phyloP scores from a whole-genome alignment of 331 rosid species.

The Malus hybrid region DNA sequence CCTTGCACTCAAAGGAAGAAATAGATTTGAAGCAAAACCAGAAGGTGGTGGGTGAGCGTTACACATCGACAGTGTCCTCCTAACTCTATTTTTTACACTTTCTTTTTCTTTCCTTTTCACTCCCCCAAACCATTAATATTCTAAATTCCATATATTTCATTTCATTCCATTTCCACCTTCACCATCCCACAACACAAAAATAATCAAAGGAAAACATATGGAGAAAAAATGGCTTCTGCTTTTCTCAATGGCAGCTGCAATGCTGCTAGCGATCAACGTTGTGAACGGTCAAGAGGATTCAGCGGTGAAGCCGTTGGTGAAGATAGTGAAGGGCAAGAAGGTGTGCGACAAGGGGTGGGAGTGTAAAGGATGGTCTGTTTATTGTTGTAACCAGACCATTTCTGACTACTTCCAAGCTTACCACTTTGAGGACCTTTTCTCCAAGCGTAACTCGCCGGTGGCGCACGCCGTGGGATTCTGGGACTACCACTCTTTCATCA shows the following conservation, averaged over 20 bases:
- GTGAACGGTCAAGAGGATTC: slow-evolving; percentile 27
- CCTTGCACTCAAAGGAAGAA: slow-evolving; percentile 43
- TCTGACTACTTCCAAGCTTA: slow-evolving; percentile 73
- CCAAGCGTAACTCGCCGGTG: slow-evolving; percentile 69
- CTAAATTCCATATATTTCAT: neutral
- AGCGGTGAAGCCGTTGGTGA: slow-evolving; percentile 73
- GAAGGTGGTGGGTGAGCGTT: neutral
- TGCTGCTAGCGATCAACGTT: neutral
- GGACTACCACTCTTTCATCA: slow-evolving; percentile 81
- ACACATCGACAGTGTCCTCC: slow-evolving; percentile 31
- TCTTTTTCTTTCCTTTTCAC: slow-evolving; percentile 69
- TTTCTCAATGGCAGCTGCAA: slow-evolving; percentile 20
- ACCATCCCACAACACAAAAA: slow-evolving; percentile 4
- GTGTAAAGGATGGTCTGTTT: slow-evolving; percentile 63
- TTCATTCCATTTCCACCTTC: slow-evolving; percentile 9
- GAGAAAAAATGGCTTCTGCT: slow-evolving; percentile 37
- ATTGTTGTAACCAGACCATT: slow-evolving; percentile 78
- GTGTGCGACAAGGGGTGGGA: slow-evolving; percentile 91
- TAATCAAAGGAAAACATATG: slow-evolving; percentile 24
- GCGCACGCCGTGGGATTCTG: slow-evolving; percentile 89
- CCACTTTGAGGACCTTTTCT: slow-evolving; percentile 76
- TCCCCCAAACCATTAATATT: neutral
- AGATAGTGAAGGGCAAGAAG: slow-evolving; percentile 79
- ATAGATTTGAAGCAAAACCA: slow-evolving; percentile 42
- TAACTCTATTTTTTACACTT: slow-evolving; percentile 41